These are phyloP conservation scores for Dittrichia graveolens DNA, from an alignment of 129 eudicot species.

Conservation along the genomic window DNA sequence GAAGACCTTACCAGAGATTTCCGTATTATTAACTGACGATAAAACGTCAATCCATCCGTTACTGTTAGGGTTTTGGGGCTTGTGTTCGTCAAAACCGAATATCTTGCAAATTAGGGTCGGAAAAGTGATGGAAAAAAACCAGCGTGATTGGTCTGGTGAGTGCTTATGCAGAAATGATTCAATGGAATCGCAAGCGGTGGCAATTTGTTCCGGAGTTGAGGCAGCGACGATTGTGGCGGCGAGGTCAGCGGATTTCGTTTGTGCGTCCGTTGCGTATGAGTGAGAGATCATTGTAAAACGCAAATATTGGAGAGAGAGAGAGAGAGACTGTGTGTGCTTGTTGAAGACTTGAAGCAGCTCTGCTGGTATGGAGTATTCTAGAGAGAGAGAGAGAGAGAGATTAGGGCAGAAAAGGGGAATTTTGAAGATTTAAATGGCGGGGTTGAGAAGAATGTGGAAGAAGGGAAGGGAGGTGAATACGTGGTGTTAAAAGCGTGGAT, in stretches of 20 bases:
- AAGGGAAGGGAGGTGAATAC: constrained; percentile 5
- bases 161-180: constrained; percentile 61
- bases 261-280: constrained; percentile 70
- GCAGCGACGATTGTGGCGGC: constrained; percentile 64
- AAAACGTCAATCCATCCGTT: constrained; percentile 74
- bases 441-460: constrained; percentile 40
- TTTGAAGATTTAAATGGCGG: constrained; percentile 60
- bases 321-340: not conserved
- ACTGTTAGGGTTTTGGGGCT: constrained; percentile 37
- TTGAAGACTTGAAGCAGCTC: not conserved
- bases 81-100: constrained; percentile 70
- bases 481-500: constrained; percentile 44
- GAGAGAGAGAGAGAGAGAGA: constrained; percentile 10
- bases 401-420: constrained; percentile 37
- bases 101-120: constrained; percentile 80
- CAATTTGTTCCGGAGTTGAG: constrained; percentile 57
- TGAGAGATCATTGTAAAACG: constrained; percentile 51
- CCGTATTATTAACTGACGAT: constrained; percentile 38
- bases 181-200: constrained; percentile 58
- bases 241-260: constrained; percentile 69
- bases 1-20: constrained; percentile 49
- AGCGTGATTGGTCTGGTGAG: constrained; percentile 76
- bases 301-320: constrained; percentile 12
- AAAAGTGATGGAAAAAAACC: constrained; percentile 88
- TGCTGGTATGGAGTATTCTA: constrained; percentile 10